A percentile compares a stretch with the other conserved stretches of the same genome.
Evolutionary conservation across 73 alveolate species (phyloP).

Genomic region (Paramecium sexaurelia): DNA sequence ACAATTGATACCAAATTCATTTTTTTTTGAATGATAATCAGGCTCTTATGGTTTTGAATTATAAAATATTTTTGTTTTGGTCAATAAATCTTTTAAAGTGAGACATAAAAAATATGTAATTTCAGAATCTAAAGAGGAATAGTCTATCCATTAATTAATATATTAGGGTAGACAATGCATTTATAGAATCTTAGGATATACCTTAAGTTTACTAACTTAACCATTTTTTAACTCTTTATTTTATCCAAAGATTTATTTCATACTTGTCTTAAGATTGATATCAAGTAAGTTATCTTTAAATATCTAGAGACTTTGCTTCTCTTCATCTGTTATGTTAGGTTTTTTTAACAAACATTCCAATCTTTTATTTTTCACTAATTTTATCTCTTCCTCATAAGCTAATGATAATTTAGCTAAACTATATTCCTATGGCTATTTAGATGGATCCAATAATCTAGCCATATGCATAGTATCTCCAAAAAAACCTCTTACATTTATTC

Average conservation of each 20-base stretch:
- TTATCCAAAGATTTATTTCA: conserved; percentile 76
- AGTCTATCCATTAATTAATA: conserved; percentile 80
- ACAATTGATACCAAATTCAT: conserved; percentile 64
- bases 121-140: conserved; percentile 91
- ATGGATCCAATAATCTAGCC: conserved; percentile 93
- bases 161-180: conserved; percentile 80
- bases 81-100: background rate
- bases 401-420: conserved; percentile 75
- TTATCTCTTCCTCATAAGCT: conserved; percentile 72
- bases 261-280: conserved; percentile 69
- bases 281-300: conserved; percentile 45
- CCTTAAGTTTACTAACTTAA: conserved; percentile 73
- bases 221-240: conserved; percentile 79
- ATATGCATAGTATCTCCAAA: conserved; percentile 94
- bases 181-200: conserved; percentile 83
- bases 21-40: background rate
- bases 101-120: conserved; percentile 69
- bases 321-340: conserved; percentile 23
- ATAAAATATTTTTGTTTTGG: background rate
- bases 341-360: conserved; percentile 30
- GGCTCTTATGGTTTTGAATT: background rate
- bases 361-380: conserved; percentile 56
- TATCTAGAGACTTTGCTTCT: conserved; percentile 38
- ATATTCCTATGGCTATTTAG: conserved; percentile 78
- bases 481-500: conserved; percentile 87